Conservation (phyloP, 2,329 filamentous ascomycete genomes). For the Kalaharituber pfeilii region DNA sequence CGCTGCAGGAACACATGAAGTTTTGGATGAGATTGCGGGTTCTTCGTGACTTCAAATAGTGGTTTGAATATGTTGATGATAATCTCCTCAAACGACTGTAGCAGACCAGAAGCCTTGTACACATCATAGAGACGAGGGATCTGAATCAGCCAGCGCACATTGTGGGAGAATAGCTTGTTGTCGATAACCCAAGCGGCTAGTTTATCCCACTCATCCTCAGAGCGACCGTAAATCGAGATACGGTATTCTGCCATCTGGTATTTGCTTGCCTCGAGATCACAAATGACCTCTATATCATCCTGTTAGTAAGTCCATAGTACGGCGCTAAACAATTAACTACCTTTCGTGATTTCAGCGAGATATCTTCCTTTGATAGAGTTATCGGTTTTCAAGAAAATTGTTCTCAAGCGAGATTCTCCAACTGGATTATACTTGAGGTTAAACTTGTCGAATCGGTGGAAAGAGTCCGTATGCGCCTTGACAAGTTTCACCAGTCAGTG, state of each 20-base stretch:
- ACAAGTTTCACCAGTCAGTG: constrained; percentile 9
- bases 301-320: constrained; percentile 1
- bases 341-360: constrained; percentile 84
- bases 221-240: constrained; percentile 89
- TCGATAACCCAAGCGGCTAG: constrained; percentile 93
- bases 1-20: constrained; percentile 86
- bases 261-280: constrained; percentile 93
- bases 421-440: constrained; percentile 98
- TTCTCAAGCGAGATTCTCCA: constrained; percentile 81
- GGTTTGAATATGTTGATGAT: constrained; percentile 84
- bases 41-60: constrained; percentile 80
- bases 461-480: constrained; percentile 86
- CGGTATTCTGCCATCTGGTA: constrained; percentile 99
- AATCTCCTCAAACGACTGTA: constrained; percentile 80
- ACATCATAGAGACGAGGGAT: constrained; percentile 89
- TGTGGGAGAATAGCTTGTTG: constrained; percentile 95
- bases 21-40: constrained; percentile 75
- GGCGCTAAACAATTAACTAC: constrained; percentile 1
- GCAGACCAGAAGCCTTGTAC: constrained; percentile 74
- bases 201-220: constrained; percentile 91
- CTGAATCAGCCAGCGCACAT: constrained; percentile 93
- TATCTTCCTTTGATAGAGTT: constrained; percentile 95
- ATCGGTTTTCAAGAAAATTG: constrained; percentile 98
- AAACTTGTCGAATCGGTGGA: constrained; percentile 98
- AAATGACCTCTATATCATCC: constrained; percentile 54